phyloP scores from a whole-genome alignment of 2,329 filamentous ascomycete genomes.

The Colletotrichum tofieldiae region DNA sequence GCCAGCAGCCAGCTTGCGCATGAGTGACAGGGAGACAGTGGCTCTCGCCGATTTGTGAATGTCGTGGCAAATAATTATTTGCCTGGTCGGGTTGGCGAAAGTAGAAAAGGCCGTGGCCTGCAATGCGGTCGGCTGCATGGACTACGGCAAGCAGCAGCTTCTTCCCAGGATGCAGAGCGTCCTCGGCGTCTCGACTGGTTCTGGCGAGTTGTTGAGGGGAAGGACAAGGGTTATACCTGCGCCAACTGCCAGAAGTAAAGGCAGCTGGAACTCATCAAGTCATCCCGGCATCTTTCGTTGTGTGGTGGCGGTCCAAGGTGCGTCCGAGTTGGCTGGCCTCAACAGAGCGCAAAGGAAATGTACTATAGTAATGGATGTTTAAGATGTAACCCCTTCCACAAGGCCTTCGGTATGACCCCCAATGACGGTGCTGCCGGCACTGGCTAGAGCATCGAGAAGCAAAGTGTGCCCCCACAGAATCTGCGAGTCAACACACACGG shows the following conservation, averaged over 20 bases:
- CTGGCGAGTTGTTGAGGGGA: constrained; percentile 21
- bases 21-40: not conserved
- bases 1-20: not conserved
- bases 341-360: not conserved
- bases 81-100: not conserved
- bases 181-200: constrained; percentile 19
- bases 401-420: not conserved
- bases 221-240: constrained; percentile 11
- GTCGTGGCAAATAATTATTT: constrained; percentile 26
- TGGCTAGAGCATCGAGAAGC: constrained; percentile 10
- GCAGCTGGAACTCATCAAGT: not conserved
- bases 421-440: constrained; percentile 11
- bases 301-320: not conserved
- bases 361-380: not conserved
- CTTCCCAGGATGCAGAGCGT: constrained; percentile 21
- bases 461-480: constrained; percentile 19
- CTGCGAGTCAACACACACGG: constrained; percentile 17
- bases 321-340: not conserved
- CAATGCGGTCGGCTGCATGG: not conserved
- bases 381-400: constrained; percentile 15
- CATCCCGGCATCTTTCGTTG: not conserved
- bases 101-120: not conserved
- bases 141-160: constrained; percentile 12
- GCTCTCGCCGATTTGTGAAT: not conserved
- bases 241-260: not conserved